Percentiles rank a stretch among this genome's conserved stretches.
Evolutionary conservation across 805 yeast genomes (phyloP).

Genomic region (Debaryomyces castellii): DNA sequence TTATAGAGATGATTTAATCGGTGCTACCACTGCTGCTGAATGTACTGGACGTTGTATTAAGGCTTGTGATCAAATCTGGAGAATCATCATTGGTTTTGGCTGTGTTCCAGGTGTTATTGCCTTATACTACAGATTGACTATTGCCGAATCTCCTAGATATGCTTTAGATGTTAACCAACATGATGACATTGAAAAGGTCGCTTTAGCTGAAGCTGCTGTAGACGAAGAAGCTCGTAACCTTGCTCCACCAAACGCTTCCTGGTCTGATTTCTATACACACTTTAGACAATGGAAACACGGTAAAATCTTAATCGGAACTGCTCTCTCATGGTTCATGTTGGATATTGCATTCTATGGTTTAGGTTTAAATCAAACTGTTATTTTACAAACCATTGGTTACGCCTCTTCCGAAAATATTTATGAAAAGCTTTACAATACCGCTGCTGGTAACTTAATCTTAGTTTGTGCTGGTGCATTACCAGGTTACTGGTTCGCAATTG

Average conservation of each 20-base stretch:
- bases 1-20: constrained; percentile 61
- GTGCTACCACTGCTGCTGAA: constrained; percentile 52
- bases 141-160: constrained; percentile 94
- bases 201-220: constrained; percentile 45
- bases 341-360: constrained; percentile 92
- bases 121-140: constrained; percentile 86
- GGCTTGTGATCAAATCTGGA: constrained; percentile 94
- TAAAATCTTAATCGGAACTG: constrained; percentile 83
- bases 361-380: constrained; percentile 77
- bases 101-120: constrained; percentile 86
- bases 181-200: constrained; percentile 54
- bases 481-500: constrained; percentile 87
- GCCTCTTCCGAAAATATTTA: constrained; percentile 73
- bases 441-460: constrained; percentile 90
- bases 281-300: constrained; percentile 85
- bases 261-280: constrained; percentile 67
- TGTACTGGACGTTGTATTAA: constrained; percentile 68
- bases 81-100: constrained; percentile 86
- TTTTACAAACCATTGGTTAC: constrained; percentile 80
- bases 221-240: constrained; percentile 37
- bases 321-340: constrained; percentile 87
- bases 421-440: constrained; percentile 65
- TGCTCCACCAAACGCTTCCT: constrained; percentile 80
- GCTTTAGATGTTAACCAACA: constrained; percentile 71
- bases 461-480: constrained; percentile 95